A percentile compares a stretch with the other conserved stretches of the same genome.
phyloP scores from a whole-genome alignment of 140 eudicot genomes.

The Senecio squalidus region DNA sequence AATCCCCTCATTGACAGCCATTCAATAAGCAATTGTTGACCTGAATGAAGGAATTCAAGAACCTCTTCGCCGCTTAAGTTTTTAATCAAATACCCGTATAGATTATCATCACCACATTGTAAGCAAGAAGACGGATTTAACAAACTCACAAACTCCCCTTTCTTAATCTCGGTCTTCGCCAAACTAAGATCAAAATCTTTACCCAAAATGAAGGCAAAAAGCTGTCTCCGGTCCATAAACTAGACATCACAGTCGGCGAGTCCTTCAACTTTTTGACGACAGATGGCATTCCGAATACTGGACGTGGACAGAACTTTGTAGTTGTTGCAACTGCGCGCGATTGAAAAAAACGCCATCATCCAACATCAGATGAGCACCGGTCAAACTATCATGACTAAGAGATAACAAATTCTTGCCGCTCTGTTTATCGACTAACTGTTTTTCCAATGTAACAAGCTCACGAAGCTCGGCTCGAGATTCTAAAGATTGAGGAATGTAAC shows the following conservation, averaged over 20 bases:
- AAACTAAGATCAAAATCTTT: constrained; percentile 39
- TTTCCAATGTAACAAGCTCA: constrained; percentile 71
- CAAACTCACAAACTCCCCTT: constrained; percentile 60
- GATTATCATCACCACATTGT: constrained; percentile 47
- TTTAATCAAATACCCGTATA: constrained; percentile 42
- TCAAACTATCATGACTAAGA: constrained; percentile 75
- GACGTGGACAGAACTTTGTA: constrained; percentile 64
- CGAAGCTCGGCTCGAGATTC: constrained; percentile 59
- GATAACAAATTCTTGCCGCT: constrained; percentile 70
- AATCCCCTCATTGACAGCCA: constrained; percentile 86
- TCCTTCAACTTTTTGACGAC: too few species aligned
- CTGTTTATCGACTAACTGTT: constrained; percentile 71
- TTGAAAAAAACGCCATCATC: constrained; percentile 58
- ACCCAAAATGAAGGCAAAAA: constrained; percentile 63
- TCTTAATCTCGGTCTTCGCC: constrained; percentile 37
- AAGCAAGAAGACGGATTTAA: constrained; percentile 61
- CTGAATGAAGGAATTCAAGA: constrained; percentile 57
- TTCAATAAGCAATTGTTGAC: constrained; percentile 76
- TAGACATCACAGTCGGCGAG: constrained; percentile 47
- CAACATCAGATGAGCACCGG: constrained; percentile 68
- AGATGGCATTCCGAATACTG: constrained; percentile 39
- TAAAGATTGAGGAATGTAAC: constrained; percentile 77
- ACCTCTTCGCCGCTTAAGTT: constrained; percentile 32
- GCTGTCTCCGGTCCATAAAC: constrained; percentile 82
- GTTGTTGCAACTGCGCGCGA: constrained; percentile 59